A percentile compares a stretch with the other conserved stretches of the same genome.
phyloP scores from a whole-genome alignment of 164 flowering plant species.

The Dillenia turbinata region DNA sequence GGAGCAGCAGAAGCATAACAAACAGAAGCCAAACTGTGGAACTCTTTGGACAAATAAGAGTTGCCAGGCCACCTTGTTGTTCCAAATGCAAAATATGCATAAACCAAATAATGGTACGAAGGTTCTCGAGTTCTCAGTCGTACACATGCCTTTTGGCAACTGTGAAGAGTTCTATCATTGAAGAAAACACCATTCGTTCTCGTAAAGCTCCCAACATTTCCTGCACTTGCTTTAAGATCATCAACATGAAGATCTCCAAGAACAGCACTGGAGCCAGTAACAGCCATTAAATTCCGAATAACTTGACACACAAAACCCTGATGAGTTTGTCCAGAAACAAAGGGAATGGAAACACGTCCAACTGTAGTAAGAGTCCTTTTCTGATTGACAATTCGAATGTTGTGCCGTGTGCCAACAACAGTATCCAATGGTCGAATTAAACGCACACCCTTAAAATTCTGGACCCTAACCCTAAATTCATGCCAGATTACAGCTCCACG shows the following conservation, averaged over 20 bases:
- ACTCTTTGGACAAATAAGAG: constrained; percentile 8
- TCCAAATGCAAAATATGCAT: too few relatives aligned
- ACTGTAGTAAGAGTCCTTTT: background rate
- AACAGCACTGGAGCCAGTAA: constrained; percentile 37
- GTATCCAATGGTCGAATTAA: too few relatives aligned
- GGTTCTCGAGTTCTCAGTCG: constrained; percentile 21
- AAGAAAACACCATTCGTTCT: constrained; percentile 39
- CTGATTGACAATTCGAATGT: too few relatives aligned
- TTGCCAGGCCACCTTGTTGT: background rate
- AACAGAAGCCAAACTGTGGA: constrained; percentile 15
- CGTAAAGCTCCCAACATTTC: constrained; percentile 21
- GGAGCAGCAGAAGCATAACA: constrained; percentile 34
- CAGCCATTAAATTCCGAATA: constrained; percentile 28
- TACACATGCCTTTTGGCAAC: constrained; percentile 35
- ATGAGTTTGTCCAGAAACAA: too few relatives aligned
- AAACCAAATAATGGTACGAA: too few relatives aligned
- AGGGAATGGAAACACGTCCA: background rate
- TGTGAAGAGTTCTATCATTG: constrained; percentile 23
- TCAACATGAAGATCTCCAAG: constrained; percentile 39
- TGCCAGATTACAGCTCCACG: constrained; percentile 10
- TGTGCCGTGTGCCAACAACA: too few relatives aligned
- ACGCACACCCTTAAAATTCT: too few relatives aligned
- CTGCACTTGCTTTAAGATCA: constrained; percentile 27
- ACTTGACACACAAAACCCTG: background rate
- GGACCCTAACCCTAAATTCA: background rate